Percentiles rank a stretch among this genome's conserved stretches.
These are phyloP conservation scores for Dioszegia hungarica DNA, from an alignment of 768 basidiomycete genomes.

Conservation along the genomic window DNA sequence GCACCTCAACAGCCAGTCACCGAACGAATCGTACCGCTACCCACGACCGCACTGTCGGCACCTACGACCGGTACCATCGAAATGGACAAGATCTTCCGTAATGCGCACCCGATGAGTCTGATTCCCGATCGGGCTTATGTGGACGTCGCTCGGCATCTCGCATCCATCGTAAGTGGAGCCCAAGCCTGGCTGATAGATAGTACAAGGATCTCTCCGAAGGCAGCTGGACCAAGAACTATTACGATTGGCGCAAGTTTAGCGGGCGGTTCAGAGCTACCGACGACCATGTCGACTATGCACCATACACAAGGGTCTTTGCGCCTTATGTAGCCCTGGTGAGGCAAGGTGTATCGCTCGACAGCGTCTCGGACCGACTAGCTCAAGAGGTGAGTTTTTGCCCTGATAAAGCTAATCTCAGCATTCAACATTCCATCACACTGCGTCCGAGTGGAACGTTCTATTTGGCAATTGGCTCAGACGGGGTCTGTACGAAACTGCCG, in stretches of 20 bases:
- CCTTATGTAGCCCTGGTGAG: not conserved
- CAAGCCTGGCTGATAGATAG: not conserved
- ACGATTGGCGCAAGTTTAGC: not conserved
- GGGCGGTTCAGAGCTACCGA: not conserved
- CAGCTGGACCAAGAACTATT: not conserved
- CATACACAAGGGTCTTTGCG: not conserved
- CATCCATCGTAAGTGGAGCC: not conserved
- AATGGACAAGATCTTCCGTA: not conserved
- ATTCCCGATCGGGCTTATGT: not conserved
- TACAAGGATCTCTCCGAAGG: not conserved
- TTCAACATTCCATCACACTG: not conserved
- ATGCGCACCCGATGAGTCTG: not conserved
- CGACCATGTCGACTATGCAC: not conserved
- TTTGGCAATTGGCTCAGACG: conserved; percentile 3
- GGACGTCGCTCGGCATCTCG: not conserved
- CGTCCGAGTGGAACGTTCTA: not conserved
- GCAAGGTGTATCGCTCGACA: not conserved
- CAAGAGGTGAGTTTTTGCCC: not conserved
- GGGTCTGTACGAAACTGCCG: not conserved
- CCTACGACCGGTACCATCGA: not conserved
- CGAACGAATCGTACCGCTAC: not conserved
- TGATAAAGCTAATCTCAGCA: not conserved
- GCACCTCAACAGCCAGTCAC: no score
- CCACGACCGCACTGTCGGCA: not conserved
- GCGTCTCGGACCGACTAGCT: not conserved